A percentile compares a stretch with the other conserved stretches of the same genome.
phyloP scores from a whole-genome alignment of 441 rosid genomes.

The Bocquillonia castaneifolia region DNA sequence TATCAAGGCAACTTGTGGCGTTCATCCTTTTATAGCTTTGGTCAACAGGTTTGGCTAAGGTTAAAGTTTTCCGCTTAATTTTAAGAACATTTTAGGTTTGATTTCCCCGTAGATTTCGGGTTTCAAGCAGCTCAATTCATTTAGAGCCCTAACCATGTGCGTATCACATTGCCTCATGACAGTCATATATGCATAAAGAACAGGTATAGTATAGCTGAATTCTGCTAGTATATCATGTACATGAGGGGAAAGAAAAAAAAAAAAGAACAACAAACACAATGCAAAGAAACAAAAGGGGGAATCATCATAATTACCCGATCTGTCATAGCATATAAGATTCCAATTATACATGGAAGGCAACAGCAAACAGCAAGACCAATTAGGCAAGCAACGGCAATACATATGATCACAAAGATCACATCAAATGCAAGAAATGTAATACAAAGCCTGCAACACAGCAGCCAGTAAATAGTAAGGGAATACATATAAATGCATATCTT shows the following conservation, averaged over 20 bases:
- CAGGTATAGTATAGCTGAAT: neutral
- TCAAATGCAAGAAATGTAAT: constrained; percentile 86
- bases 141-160: too few relatives aligned
- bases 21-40: too few relatives aligned
- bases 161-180: too few relatives aligned
- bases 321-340: constrained; percentile 87
- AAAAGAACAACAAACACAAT: neutral
- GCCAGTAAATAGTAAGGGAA: neutral
- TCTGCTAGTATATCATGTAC: neutral
- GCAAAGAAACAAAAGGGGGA: neutral
- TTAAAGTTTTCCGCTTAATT: too few relatives aligned
- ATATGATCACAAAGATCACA: constrained; percentile 82
- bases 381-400: constrained; percentile 85
- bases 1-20: too few relatives aligned
- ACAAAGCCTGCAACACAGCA: constrained; percentile 69
- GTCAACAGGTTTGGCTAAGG: too few relatives aligned
- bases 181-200: neutral
- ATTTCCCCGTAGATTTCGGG: too few relatives aligned
- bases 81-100: too few relatives aligned
- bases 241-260: neutral
- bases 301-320: constrained; percentile 55
- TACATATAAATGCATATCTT: neutral
- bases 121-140: too few relatives aligned
- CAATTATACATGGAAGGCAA: constrained; percentile 96
- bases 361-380: constrained; percentile 94